phyloP scores from a whole-genome alignment of 2,329 filamentous ascomycete genomes.

The Neopestalotiopsis sp. region DNA sequence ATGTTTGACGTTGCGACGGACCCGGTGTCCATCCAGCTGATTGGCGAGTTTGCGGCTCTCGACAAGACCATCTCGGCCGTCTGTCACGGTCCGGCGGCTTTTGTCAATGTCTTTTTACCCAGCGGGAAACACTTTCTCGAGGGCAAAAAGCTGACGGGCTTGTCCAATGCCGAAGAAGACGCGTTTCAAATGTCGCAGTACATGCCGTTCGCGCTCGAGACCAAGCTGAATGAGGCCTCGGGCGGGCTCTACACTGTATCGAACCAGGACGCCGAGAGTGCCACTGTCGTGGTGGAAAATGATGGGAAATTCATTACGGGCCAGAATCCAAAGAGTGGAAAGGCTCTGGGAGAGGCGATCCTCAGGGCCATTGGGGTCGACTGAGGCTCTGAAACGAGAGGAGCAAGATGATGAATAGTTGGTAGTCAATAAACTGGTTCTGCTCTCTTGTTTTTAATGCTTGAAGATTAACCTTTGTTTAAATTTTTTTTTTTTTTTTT shows the following conservation, averaged over 20 bases:
- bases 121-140: constrained; percentile 60
- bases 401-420: no score
- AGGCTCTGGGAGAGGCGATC: constrained; percentile 56
- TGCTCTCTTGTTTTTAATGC: no score
- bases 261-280: constrained; percentile 37
- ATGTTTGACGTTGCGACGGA: constrained; percentile 71
- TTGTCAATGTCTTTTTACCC: constrained; percentile 61
- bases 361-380: constrained; percentile 46
- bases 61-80: constrained; percentile 70
- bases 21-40: constrained; percentile 60
- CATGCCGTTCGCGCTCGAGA: constrained; percentile 68
- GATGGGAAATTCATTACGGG: constrained; percentile 59
- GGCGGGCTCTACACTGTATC: constrained; percentile 64
- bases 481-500: no score
- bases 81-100: constrained; percentile 71
- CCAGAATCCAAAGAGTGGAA: constrained; percentile 61
- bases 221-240: constrained; percentile 51
- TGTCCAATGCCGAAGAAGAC: constrained; percentile 63
- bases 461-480: no score
- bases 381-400: no score
- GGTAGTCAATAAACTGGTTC: no score
- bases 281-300: constrained; percentile 53
- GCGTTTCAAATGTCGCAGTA: constrained; percentile 41
- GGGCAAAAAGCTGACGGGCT: constrained; percentile 64
- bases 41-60: constrained; percentile 64